phyloP scores from a whole-genome alignment of 2,329 filamentous ascomycete genomes.

The Colletotrichum truncatum region DNA sequence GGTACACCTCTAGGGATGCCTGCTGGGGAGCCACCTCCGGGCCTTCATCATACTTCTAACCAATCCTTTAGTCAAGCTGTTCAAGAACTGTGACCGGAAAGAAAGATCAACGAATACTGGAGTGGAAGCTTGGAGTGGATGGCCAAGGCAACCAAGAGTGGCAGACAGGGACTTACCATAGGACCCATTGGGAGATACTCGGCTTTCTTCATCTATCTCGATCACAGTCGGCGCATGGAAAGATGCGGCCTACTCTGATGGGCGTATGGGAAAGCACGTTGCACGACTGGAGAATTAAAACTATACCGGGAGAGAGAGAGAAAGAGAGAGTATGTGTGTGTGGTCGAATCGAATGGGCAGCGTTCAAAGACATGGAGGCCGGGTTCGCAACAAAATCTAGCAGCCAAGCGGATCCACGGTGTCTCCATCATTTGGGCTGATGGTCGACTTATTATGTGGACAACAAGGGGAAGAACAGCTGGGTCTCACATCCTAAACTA shows the following conservation, averaged over 20 bases:
- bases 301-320: neutral
- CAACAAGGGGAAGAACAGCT: neutral
- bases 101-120: neutral
- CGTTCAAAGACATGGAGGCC: slow-evolving; percentile 3
- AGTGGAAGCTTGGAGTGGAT: neutral
- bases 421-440: slow-evolving; percentile 22
- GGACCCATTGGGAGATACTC: slow-evolving; percentile 24
- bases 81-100: neutral
- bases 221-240: neutral
- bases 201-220: slow-evolving; percentile 5
- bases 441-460: neutral
- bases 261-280: slow-evolving; percentile 1
- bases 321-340: neutral
- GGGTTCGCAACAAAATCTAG: slow-evolving; percentile 6
- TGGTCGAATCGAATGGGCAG: slow-evolving; percentile 10
- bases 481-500: slow-evolving; percentile 11
- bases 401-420: neutral
- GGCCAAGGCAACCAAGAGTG: neutral
- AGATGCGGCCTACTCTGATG: neutral
- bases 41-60: slow-evolving; percentile 27
- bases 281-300: neutral
- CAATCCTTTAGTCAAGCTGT: slow-evolving; percentile 1
- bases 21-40: slow-evolving; percentile 25
- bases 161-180: slow-evolving; percentile 2
- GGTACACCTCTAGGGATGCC: slow-evolving; percentile 24